Percentiles rank a stretch among this genome's conserved stretches.
Evolutionary conservation across 169 alveolate genomes (phyloP).

Genomic region (Perkinsus olseni): DNA sequence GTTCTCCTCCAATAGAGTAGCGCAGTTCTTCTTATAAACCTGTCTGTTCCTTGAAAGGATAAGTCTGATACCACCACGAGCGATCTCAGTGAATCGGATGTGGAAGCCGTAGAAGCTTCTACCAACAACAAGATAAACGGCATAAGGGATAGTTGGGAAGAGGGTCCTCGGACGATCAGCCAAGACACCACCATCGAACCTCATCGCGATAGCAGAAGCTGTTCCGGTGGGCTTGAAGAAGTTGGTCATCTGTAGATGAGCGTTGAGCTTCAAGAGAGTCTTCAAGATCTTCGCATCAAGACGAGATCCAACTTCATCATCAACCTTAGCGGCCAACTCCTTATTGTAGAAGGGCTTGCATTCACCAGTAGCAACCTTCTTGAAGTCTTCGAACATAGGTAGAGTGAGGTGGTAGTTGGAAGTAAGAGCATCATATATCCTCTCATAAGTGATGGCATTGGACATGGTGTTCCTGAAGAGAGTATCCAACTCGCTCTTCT

Average conservation of each 20-base stretch:
- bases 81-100: conserved; percentile 57
- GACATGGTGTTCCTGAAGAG: conserved; percentile 6
- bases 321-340: neutral
- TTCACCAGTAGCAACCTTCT: neutral
- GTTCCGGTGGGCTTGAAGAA: conserved; percentile 24
- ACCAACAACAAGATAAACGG: conserved; percentile 54
- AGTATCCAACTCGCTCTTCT: neutral
- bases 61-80: conserved; percentile 67
- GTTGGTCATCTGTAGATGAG: conserved; percentile 16
- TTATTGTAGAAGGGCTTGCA: neutral
- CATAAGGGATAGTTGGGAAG: conserved; percentile 47
- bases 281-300: neutral
- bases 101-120: conserved; percentile 65
- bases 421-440: neutral
- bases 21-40: conserved; percentile 52
- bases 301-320: neutral
- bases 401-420: neutral
- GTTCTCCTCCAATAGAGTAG: conserved; percentile 65
- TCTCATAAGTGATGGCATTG: conserved; percentile 12
- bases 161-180: neutral
- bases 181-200: neutral
- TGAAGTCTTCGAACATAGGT: neutral
- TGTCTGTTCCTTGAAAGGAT: conserved; percentile 51
- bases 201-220: conserved; percentile 19
- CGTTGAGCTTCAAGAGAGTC: conserved; percentile 19